phyloP scores from a whole-genome alignment of 257 asterid genomes.

The Nyctanthes arbortristis region DNA sequence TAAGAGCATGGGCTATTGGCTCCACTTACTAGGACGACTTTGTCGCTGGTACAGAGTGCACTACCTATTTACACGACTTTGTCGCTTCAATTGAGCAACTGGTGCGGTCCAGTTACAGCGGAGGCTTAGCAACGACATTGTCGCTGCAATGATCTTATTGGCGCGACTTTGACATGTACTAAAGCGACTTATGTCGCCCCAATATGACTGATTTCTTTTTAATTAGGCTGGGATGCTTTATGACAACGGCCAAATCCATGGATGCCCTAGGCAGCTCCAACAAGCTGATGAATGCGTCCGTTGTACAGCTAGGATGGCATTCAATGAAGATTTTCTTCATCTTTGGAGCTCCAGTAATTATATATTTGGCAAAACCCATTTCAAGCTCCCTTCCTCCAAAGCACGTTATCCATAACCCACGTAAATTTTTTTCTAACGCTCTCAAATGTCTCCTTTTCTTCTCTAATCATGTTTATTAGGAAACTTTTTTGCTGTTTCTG shows the following conservation, averaged over 20 bases:
- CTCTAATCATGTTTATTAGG: background rate
- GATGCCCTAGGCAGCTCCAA: background rate
- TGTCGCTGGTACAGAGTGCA: no score
- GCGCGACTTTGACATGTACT: no score
- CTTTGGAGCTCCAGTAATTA: background rate
- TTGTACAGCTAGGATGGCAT: background rate
- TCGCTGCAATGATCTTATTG: no score
- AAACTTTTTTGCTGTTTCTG: background rate
- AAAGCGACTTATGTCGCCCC: no score
- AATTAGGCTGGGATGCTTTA: constrained; percentile 2
- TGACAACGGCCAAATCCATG: background rate
- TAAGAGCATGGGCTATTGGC: no score
- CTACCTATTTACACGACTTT: no score
- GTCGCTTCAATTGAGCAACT: no score
- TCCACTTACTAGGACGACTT: no score
- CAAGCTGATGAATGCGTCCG: background rate
- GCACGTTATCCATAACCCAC: background rate
- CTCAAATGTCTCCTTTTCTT: background rate
- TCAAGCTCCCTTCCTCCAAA: background rate
- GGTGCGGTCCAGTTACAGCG: no score
- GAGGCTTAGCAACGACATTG: no score
- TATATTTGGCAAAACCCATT: background rate
- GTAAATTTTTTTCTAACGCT: background rate
- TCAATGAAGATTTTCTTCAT: background rate
- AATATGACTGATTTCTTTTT: no score